phyloP scores from a whole-genome alignment of 2,329 filamentous ascomycete species.

The Beauveria australis region DNA sequence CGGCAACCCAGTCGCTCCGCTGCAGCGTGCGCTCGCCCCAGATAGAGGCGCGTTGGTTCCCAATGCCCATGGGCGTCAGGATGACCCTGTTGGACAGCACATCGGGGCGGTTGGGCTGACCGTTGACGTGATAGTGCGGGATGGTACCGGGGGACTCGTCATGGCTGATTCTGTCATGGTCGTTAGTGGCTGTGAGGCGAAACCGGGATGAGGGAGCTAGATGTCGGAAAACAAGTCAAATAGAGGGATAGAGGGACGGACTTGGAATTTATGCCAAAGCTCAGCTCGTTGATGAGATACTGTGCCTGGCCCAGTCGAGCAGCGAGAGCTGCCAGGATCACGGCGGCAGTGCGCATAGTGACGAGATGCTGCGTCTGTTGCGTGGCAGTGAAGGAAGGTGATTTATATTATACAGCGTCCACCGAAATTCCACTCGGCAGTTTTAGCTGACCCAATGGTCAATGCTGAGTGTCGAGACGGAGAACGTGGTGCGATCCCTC shows the following conservation, averaged over 20 bases:
- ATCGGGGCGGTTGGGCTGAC: conserved; percentile 48
- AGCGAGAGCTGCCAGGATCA: conserved; percentile 23
- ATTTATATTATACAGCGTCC: background rate
- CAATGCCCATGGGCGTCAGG: conserved; percentile 80
- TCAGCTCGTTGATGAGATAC: conserved; percentile 62
- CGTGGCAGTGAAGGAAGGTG: background rate
- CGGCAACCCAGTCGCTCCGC: conserved; percentile 66
- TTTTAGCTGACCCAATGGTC: background rate
- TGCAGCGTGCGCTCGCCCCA: conserved; percentile 64
- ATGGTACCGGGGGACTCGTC: conserved; percentile 40
- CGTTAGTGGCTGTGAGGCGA: background rate
- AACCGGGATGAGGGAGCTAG: background rate
- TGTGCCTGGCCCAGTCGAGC: conserved; percentile 50
- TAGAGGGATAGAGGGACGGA: conserved; percentile 24
- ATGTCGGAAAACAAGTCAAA: background rate
- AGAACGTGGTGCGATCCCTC: background rate
- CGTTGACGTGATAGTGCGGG: conserved; percentile 47
- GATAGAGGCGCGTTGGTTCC: conserved; percentile 73
- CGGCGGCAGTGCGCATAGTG: conserved; percentile 4
- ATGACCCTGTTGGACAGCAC: conserved; percentile 84
- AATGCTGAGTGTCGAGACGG: background rate
- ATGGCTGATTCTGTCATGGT: conserved; percentile 51
- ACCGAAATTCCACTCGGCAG: background rate
- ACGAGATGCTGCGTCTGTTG: background rate
- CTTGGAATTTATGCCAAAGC: conserved; percentile 66